phyloP scores from a whole-genome alignment of 192 early-diverging fungal genomes.

The Gorgonomyces haynaldii region DNA sequence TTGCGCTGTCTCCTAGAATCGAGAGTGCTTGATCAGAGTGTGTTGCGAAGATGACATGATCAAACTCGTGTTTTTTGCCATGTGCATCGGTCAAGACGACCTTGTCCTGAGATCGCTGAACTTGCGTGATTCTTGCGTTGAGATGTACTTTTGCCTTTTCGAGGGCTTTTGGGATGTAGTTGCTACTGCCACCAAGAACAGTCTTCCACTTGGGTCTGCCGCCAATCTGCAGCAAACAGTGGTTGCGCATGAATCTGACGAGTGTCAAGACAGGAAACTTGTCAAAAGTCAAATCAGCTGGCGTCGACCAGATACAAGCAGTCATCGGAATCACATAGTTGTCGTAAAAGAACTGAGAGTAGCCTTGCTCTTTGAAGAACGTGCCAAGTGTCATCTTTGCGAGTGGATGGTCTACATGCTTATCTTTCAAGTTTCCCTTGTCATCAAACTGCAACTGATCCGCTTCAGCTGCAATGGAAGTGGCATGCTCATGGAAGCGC shows the following conservation, averaged over 20 bases:
- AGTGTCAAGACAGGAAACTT: constrained; percentile 51
- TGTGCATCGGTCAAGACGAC: constrained; percentile 17
- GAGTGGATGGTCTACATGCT: constrained; percentile 14
- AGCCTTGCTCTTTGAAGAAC: constrained; percentile 35
- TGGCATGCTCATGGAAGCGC: constrained; percentile 42
- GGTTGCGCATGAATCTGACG: constrained; percentile 53
- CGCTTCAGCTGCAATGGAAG: constrained; percentile 28
- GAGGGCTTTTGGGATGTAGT: constrained; percentile 30
- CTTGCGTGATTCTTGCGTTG: constrained; percentile 14
- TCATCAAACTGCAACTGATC: constrained; percentile 32
- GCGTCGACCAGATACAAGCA: constrained; percentile 54
- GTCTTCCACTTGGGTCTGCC: constrained; percentile 48
- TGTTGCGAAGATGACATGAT: constrained; percentile 48
- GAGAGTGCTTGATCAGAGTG: constrained; percentile 46
- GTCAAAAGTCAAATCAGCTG: constrained; percentile 40
- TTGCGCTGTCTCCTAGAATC: constrained; percentile 41
- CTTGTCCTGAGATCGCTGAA: constrained; percentile 19
- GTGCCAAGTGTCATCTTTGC: constrained; percentile 36
- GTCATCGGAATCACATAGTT: constrained; percentile 60
- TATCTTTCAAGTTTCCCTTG: constrained; percentile 15
- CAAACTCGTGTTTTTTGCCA: constrained; percentile 27
- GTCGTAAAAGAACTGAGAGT: constrained; percentile 46
- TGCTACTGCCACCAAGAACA: constrained; percentile 32
- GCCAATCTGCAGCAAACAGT: constrained; percentile 39
- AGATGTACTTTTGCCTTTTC: constrained; percentile 21